These are phyloP conservation scores for Tulasnella sp. DNA, from an alignment of 768 basidiomycete genomes.

Conservation along the genomic window DNA sequence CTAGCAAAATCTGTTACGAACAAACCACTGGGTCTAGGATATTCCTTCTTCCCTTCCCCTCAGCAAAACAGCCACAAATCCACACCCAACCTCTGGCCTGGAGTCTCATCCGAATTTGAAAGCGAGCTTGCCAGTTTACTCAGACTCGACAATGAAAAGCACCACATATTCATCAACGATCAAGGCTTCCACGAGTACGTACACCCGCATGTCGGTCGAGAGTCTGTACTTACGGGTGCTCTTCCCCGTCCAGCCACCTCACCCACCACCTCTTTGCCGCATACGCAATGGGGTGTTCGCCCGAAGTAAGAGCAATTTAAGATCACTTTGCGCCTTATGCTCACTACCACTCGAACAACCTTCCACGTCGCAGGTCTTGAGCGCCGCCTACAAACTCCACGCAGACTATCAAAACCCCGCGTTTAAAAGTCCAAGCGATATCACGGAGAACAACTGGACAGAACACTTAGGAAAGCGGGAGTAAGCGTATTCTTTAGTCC, in stretches of 20 bases:
- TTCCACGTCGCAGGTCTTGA: constrained; percentile 27
- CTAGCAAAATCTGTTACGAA: neutral
- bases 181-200: constrained; percentile 45
- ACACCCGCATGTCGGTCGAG: neutral
- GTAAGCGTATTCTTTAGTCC: constrained; percentile 32
- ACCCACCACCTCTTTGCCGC: constrained; percentile 52
- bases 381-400: constrained; percentile 37
- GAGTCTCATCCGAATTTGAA: constrained; percentile 12
- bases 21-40: neutral
- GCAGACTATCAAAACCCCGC: constrained; percentile 35
- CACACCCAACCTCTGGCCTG: constrained; percentile 33
- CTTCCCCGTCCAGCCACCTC: constrained; percentile 39
- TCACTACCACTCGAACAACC: too few species aligned
- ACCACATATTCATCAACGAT: constrained; percentile 49
- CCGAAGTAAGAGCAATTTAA: constrained; percentile 25
- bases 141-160: constrained; percentile 36
- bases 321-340: too few species aligned
- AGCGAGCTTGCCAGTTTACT: constrained; percentile 7
- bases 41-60: neutral
- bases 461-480: constrained; percentile 50
- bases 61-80: constrained; percentile 20
- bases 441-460: constrained; percentile 43
- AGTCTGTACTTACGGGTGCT: constrained; percentile 22
- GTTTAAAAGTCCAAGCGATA: constrained; percentile 39
- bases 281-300: constrained; percentile 51